phyloP scores from a whole-genome alignment of 1,284 basidiomycete species.

The Malassezia psittaci region DNA sequence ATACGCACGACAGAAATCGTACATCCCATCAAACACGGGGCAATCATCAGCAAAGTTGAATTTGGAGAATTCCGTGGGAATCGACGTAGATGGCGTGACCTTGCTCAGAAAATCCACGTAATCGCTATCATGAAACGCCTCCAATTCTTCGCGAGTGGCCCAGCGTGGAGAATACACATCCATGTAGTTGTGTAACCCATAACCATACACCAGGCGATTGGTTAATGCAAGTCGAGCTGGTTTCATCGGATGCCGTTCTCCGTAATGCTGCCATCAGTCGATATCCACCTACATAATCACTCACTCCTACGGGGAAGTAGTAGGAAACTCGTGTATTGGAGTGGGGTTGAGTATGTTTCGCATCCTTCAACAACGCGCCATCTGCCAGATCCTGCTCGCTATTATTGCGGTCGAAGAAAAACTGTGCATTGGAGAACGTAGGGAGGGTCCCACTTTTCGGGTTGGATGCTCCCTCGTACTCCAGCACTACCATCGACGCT shows the following conservation, averaged over 20 bases:
- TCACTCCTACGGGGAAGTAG: conserved; percentile 86
- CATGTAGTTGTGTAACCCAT: conserved; percentile 91
- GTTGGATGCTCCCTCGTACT: conserved; percentile 29
- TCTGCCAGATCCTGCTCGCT: conserved; percentile 22
- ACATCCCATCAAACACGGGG: conserved; percentile 47
- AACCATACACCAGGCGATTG: conserved; percentile 88
- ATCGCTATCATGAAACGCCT: conserved; percentile 79
- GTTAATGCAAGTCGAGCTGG: conserved; percentile 87
- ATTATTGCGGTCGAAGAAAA: conserved; percentile 38
- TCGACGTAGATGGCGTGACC: conserved; percentile 38
- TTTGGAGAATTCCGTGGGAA: conserved; percentile 35
- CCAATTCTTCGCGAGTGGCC: conserved; percentile 80
- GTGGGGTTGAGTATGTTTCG: conserved; percentile 29
- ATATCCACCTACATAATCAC: conserved; percentile 56
- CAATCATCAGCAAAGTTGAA: conserved; percentile 48
- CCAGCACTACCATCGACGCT: conserved; percentile 34
- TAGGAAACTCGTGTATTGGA: conserved; percentile 68
- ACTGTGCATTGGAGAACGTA: conserved; percentile 40
- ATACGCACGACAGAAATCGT: conserved; percentile 46
- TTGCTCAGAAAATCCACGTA: conserved; percentile 88
- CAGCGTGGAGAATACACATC: conserved; percentile 80
- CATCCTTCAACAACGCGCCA: conserved; percentile 13
- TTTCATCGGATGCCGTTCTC: conserved; percentile 98
- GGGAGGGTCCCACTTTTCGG: conserved; percentile 19
- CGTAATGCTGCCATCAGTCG: conserved; percentile 28